phyloP scores from a whole-genome alignment of 1,284 basidiomycete species.

The Blastosporella zonata region DNA sequence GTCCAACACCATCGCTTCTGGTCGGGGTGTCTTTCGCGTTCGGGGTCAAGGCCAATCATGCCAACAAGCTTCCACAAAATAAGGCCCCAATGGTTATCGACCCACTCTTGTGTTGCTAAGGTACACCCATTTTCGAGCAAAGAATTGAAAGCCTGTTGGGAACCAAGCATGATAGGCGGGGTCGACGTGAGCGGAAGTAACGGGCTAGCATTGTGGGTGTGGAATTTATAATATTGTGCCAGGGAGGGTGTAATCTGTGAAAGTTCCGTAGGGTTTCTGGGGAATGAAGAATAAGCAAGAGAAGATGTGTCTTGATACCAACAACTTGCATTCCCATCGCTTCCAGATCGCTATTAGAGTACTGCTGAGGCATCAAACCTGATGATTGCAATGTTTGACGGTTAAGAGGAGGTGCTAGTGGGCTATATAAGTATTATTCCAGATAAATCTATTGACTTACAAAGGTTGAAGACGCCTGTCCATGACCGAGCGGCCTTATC shows the following conservation, averaged over 20 bases:
- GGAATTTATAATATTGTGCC: conserved; percentile 67
- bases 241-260: conserved; percentile 53
- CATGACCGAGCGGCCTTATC: conserved; percentile 8
- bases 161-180: conserved; percentile 38
- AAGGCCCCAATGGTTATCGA: conserved; percentile 87
- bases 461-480: conserved; percentile 40
- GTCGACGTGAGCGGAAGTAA: conserved; percentile 19
- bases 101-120: conserved; percentile 75
- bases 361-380: conserved; percentile 57
- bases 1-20: conserved; percentile 74
- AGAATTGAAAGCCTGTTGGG: conserved; percentile 50
- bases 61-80: conserved; percentile 95
- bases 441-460: conserved; percentile 33
- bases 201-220: conserved; percentile 31
- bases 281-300: conserved; percentile 16
- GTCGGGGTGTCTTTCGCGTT: conserved; percentile 44
- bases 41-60: conserved; percentile 72
- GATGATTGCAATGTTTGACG: conserved; percentile 47
- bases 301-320: not conserved
- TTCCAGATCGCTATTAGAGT: conserved; percentile 48
- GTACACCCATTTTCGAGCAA: conserved; percentile 52
- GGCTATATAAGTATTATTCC: conserved; percentile 2
- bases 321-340: conserved; percentile 60
- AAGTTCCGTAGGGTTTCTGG: conserved; percentile 55
- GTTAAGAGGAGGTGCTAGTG: conserved; percentile 37